A percentile compares a stretch with the other conserved stretches of the same genome.
Conservation (phyloP, 306 rosid genomes). For the Lablab purpureus region DNA sequence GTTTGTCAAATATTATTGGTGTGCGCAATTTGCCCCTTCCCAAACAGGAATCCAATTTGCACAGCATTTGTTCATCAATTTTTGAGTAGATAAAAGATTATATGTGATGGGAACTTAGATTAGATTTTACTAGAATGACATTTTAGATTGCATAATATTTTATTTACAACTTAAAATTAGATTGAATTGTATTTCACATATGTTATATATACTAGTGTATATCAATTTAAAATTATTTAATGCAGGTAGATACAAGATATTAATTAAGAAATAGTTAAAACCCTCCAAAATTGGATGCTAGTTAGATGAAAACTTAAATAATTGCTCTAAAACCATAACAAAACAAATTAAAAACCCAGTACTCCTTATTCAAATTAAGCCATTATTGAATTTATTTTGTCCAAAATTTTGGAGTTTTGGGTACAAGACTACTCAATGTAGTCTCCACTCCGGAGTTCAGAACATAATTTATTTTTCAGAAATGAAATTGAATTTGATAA, state of each 20-base stretch:
- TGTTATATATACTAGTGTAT: no score
- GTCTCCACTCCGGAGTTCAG: not conserved
- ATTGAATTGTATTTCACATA: no score
- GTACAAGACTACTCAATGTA: not conserved
- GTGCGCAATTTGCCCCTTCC: conserved; percentile 8
- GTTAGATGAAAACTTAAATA: conserved; percentile 26
- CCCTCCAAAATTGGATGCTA: not conserved
- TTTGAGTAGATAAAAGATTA: no score
- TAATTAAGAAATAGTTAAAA: not conserved
- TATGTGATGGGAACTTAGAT: no score
- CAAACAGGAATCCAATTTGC: conserved; percentile 29
- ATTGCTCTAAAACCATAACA: not conserved
- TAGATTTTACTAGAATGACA: no score
- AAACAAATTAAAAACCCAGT: conserved; percentile 7
- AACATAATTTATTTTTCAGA: not conserved
- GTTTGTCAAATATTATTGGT: not conserved
- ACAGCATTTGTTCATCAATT: no score
- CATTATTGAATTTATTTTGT: not conserved
- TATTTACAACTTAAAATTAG: no score
- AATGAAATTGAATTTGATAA: not conserved
- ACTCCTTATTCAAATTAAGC: not conserved
- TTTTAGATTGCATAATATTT: no score
- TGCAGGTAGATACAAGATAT: conserved; percentile 4
- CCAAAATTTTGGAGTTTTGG: not conserved
- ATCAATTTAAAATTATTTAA: no score